Evolutionary conservation across 345 rosid species (phyloP).

Genomic region (Eutrema yunnanense): DNA sequence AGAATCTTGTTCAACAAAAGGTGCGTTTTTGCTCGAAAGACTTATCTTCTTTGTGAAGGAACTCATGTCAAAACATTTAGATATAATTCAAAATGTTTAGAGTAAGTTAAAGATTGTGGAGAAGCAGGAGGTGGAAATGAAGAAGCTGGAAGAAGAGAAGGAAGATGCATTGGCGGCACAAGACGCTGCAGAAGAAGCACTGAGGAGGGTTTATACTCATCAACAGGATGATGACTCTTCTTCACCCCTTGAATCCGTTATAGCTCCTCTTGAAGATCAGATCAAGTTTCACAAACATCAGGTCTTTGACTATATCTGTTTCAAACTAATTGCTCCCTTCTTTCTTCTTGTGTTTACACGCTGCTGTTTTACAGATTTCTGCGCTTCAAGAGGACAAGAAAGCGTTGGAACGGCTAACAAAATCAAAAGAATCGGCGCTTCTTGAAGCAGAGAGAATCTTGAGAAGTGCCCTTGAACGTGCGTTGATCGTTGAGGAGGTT

Average conservation of each 20-base stretch:
- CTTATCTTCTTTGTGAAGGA: neutral
- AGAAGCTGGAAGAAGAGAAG: constrained; percentile 53
- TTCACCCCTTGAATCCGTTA: constrained; percentile 53
- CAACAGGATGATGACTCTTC: constrained; percentile 61
- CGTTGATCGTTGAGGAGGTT: constrained; percentile 85
- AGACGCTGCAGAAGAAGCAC: constrained; percentile 81
- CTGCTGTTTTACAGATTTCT: constrained; percentile 40
- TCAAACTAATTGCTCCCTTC: neutral
- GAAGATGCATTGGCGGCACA: constrained; percentile 89
- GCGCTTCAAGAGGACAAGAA: constrained; percentile 73
- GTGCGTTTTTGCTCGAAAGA: constrained; percentile 29
- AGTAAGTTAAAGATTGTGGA: neutral
- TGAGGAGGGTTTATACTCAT: constrained; percentile 61
- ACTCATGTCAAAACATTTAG: neutral
- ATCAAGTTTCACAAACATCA: constrained; percentile 66
- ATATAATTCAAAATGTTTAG: neutral
- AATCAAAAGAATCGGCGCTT: constrained; percentile 75
- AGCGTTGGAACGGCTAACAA: constrained; percentile 85
- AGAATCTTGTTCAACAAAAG: constrained; percentile 58
- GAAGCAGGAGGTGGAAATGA: constrained; percentile 72
- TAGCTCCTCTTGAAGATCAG: constrained; percentile 87
- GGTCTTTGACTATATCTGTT: constrained; percentile 34
- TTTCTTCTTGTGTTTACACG: neutral
- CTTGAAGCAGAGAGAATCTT: constrained; percentile 89
- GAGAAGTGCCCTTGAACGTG: constrained; percentile 86